phyloP scores from a whole-genome alignment of 495 filamentous ascomycete genomes.

The Oidiodendron maius region DNA sequence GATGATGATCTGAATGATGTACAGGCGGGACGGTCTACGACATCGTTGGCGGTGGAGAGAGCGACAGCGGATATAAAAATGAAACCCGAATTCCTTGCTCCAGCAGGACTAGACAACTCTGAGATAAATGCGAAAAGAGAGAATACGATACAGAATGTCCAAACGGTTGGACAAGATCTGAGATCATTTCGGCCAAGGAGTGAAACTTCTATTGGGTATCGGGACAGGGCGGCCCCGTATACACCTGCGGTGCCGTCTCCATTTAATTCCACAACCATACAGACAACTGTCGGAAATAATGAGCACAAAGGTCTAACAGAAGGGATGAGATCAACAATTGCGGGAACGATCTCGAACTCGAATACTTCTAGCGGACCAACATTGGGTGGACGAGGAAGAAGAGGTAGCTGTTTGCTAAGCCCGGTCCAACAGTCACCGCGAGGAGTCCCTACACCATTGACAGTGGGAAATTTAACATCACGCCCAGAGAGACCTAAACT shows the following conservation, averaged over 20 bases:
- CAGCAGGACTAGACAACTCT: background rate
- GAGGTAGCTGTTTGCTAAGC: slow-evolving; percentile 6
- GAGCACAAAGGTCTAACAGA: background rate
- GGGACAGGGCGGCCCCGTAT: slow-evolving; percentile 14
- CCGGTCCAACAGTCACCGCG: slow-evolving; percentile 5
- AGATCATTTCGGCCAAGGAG: background rate
- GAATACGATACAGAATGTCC: background rate
- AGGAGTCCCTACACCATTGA: slow-evolving; percentile 7
- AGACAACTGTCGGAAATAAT: slow-evolving; percentile 7
- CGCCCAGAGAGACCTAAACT: slow-evolving; percentile 15
- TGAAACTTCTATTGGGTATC: background rate
- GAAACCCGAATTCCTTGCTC: background rate
- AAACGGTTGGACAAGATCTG: background rate
- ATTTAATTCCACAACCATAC: slow-evolving; percentile 15
- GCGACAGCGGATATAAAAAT: slow-evolving; percentile 2
- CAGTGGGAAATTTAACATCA: background rate
- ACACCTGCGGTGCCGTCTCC: slow-evolving; percentile 21
- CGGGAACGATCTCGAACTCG: slow-evolving; percentile 9
- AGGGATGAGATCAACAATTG: background rate
- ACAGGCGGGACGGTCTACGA: slow-evolving; percentile 5
- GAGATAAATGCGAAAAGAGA: background rate
- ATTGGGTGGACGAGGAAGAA: background rate
- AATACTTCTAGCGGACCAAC: background rate
- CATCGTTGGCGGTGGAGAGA: slow-evolving; percentile 4
- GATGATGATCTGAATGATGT: background rate